Percentiles rank a stretch among this genome's conserved stretches.
Conservation (phyloP, 192 early-diverging fungal genomes). For the Coemansia sp. region DNA sequence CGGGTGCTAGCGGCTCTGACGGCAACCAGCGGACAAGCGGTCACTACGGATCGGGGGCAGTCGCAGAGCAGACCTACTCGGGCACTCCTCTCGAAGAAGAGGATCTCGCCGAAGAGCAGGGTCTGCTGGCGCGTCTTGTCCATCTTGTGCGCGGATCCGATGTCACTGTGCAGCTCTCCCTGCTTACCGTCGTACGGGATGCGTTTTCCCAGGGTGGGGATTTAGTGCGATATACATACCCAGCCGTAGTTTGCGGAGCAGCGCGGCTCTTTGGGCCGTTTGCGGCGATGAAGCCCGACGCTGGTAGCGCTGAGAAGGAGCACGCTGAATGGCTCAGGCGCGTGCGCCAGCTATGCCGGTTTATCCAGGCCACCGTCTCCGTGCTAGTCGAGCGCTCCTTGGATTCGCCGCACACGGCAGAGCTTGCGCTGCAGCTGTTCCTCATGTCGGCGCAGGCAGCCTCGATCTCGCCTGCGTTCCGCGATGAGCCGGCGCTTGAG, state of each 20-base stretch:
- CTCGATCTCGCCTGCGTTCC: conserved; percentile 55
- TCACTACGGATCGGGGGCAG: neutral
- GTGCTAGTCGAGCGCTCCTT: conserved; percentile 63
- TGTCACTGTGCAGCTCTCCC: conserved; percentile 76
- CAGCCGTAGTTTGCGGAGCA: conserved; percentile 66
- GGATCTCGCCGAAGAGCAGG: conserved; percentile 90
- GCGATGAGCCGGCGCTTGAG: conserved; percentile 74
- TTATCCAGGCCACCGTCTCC: conserved; percentile 82
- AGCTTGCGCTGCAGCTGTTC: conserved; percentile 75
- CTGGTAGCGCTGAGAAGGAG: conserved; percentile 18
- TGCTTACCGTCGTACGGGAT: conserved; percentile 78
- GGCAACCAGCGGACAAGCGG: neutral
- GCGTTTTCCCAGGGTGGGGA: conserved; percentile 89
- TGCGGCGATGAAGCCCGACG: conserved; percentile 31
- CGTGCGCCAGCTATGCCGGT: conserved; percentile 81
- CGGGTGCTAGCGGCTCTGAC: neutral
- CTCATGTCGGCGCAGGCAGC: conserved; percentile 84
- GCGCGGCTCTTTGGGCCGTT: conserved; percentile 49
- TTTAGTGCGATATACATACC: conserved; percentile 89
- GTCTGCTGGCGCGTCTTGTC: conserved; percentile 74
- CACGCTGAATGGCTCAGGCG: conserved; percentile 57
- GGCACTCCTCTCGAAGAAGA: conserved; percentile 70
- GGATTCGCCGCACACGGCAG: conserved; percentile 38
- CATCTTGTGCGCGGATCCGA: conserved; percentile 71
- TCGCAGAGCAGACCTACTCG: conserved; percentile 6